Evolutionary conservation across 805 yeast genomes (phyloP).

Genomic region (Saccharomycopsis sp.): DNA sequence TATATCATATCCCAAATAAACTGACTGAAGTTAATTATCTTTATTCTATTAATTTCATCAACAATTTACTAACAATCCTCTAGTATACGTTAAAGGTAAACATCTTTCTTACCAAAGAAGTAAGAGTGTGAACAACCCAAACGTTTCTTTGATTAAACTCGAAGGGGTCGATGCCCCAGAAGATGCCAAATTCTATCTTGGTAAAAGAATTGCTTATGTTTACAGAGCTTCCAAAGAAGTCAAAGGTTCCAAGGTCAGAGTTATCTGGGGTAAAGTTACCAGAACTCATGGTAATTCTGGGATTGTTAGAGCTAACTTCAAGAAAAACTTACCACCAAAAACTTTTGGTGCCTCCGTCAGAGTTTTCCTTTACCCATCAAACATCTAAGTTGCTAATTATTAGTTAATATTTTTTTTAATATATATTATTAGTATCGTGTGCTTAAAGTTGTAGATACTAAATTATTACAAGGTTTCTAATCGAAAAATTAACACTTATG

Average conservation of each 20-base stretch:
- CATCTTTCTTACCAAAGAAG: slow-evolving; percentile 99
- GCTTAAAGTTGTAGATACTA: too few relatives aligned
- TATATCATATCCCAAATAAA: too few relatives aligned
- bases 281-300: slow-evolving; percentile 99
- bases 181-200: slow-evolving; percentile 98
- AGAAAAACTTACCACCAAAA: slow-evolving; percentile 98
- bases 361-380: slow-evolving; percentile 99
- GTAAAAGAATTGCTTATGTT: slow-evolving; percentile 98
- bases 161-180: slow-evolving; percentile 89
- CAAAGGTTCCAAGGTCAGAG: slow-evolving; percentile 98
- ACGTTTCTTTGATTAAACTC: slow-evolving; percentile 90
- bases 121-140: slow-evolving; percentile 96
- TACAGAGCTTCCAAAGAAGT: slow-evolving; percentile 98
- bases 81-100: slow-evolving; percentile 99
- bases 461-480: too few relatives aligned
- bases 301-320: slow-evolving; percentile 97
- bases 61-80: too few relatives aligned
- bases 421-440: too few relatives aligned
- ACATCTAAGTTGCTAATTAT: too few relatives aligned
- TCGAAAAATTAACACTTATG: too few relatives aligned
- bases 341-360: slow-evolving; percentile 99
- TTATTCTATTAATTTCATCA: too few relatives aligned
- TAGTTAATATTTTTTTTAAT: too few relatives aligned
- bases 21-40: too few relatives aligned
- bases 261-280: slow-evolving; percentile 98